These are phyloP conservation scores for Lodderomyces parapsilosis DNA, from an alignment of 1,139 yeast genomes.

Conservation along the genomic window DNA sequence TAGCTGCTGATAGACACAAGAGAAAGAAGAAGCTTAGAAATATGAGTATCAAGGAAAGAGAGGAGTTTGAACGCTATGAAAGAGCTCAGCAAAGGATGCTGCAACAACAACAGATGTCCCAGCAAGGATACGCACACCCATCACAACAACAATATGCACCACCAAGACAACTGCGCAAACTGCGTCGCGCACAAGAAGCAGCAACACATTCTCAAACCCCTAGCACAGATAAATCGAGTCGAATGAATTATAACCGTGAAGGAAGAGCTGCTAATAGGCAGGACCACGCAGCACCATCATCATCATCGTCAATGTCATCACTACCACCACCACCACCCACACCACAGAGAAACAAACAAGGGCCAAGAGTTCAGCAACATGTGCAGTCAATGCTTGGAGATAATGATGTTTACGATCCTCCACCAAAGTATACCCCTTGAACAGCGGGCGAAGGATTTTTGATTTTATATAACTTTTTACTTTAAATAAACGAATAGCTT, in stretches of 20 bases:
- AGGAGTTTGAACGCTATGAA: constrained; percentile 1
- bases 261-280: constrained; percentile 7
- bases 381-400: not conserved
- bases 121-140: constrained; percentile 1
- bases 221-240: not conserved
- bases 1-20: constrained; percentile 3
- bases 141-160: not conserved
- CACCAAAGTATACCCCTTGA: constrained; percentile 6
- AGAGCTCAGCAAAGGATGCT: constrained; percentile 1
- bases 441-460: not conserved
- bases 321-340: constrained; percentile 3
- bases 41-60: not conserved
- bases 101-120: constrained; percentile 3
- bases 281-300: constrained; percentile 15
- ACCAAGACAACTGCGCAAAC: constrained; percentile 6
- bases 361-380: not conserved
- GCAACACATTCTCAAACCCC: not conserved
- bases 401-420: constrained; percentile 4
- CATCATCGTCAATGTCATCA: constrained; percentile 17
- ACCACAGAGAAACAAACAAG: not conserved
- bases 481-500: not conserved
- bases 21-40: constrained; percentile 5
- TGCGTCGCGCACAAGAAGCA: constrained; percentile 2
- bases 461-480: not conserved
- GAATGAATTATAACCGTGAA: not conserved